phyloP scores from a whole-genome alignment of 2,329 filamentous ascomycete genomes.

The Botryotinia convoluta region DNA sequence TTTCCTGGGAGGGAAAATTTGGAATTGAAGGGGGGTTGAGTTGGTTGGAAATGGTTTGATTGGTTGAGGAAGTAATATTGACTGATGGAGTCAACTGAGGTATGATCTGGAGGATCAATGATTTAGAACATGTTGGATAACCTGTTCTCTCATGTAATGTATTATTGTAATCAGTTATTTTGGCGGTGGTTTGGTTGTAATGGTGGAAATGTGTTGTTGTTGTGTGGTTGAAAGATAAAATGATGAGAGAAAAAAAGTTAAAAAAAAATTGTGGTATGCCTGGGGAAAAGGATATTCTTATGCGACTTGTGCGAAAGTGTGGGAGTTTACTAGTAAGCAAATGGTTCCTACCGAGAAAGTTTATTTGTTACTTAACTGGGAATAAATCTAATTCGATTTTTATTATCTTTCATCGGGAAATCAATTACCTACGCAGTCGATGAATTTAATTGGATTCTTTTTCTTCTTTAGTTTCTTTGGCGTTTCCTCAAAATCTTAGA shows the following conservation, averaged over 20 bases:
- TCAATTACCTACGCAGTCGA: not conserved
- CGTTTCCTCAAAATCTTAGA: not conserved
- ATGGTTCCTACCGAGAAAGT: not conserved
- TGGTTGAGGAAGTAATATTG: constrained; percentile 12
- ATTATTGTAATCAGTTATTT: not conserved
- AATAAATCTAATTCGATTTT: not conserved
- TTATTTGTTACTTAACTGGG: not conserved
- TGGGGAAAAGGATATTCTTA: constrained; percentile 6
- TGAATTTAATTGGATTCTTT: not conserved
- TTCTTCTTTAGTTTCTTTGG: not conserved
- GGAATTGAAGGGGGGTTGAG: constrained; percentile 47
- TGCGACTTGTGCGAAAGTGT: not conserved
- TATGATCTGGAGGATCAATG: constrained; percentile 5
- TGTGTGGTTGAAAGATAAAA: not conserved
- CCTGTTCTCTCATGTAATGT: not conserved
- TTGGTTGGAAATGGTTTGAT: constrained; percentile 6
- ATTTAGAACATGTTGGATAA: constrained; percentile 16
- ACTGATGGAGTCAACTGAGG: constrained; percentile 16
- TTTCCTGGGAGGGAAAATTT: constrained; percentile 56
- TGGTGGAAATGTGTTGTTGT: not conserved
- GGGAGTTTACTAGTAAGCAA: not conserved
- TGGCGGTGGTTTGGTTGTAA: not conserved
- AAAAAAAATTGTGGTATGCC: not conserved
- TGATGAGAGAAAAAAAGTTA: not conserved
- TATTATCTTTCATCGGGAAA: not conserved